Evolutionary conservation across 306 rosid genomes (phyloP).

Genomic region (Casuarina cunninghamiana): DNA sequence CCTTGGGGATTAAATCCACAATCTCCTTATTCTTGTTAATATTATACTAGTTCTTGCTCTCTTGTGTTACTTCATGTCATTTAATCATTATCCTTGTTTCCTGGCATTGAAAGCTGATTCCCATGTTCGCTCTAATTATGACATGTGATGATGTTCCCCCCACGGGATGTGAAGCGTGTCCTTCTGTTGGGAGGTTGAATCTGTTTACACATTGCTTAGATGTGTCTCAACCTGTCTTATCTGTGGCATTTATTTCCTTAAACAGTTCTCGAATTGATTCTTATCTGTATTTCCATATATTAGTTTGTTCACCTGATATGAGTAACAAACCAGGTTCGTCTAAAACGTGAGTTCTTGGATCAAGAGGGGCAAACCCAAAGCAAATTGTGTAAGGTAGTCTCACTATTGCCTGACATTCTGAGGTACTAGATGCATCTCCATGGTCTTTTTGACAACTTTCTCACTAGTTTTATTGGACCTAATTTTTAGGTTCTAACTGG

Average conservation of each 20-base stretch:
- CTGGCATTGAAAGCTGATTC: neutral
- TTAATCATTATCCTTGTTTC: neutral
- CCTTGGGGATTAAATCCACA: too few relatives aligned
- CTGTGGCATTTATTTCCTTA: slow-evolving; percentile 7
- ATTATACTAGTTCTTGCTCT: neutral
- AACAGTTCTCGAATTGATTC: slow-evolving; percentile 16
- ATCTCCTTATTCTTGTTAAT: too few relatives aligned
- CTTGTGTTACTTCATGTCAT: neutral
- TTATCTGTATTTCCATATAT: slow-evolving; percentile 15
- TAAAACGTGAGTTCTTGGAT: slow-evolving; percentile 89
- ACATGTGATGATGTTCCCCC: neutral
- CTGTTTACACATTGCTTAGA: neutral
- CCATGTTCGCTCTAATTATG: neutral
- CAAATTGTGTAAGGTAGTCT: slow-evolving; percentile 51
- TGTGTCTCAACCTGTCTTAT: neutral
- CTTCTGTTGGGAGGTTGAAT: neutral
- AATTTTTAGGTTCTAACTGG: slow-evolving; percentile 61
- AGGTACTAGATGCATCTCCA: neutral
- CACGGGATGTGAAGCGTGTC: neutral
- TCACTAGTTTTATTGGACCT: slow-evolving; percentile 22
- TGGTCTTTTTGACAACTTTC: slow-evolving; percentile 4
- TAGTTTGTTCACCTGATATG: slow-evolving; percentile 30
- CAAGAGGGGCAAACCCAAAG: slow-evolving; percentile 51
- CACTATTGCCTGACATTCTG: slow-evolving; percentile 17
- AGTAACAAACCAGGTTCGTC: slow-evolving; percentile 64